Evolutionary conservation across 2,329 filamentous ascomycete species (phyloP).

Genomic region (Diplodia mutila): DNA sequence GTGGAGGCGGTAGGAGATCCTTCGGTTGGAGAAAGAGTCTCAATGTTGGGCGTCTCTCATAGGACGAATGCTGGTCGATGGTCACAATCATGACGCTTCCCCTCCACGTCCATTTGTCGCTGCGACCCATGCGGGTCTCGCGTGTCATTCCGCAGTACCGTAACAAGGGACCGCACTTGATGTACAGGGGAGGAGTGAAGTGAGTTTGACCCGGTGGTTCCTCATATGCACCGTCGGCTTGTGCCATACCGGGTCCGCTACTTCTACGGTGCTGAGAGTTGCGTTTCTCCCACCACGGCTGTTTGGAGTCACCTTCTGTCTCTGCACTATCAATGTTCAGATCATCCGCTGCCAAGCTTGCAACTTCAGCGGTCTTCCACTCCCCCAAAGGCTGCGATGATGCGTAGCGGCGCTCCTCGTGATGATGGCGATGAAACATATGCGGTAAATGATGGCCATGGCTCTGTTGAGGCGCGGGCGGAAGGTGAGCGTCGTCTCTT

Average conservation of each 20-base stretch:
- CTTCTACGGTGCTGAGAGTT: conserved; percentile 49
- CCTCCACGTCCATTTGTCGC: conserved; percentile 82
- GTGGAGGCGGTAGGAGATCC: conserved; percentile 78
- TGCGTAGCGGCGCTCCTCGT: conserved; percentile 57
- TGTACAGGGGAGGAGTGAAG: conserved; percentile 81
- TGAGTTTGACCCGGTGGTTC: conserved; percentile 66
- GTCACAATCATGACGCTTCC: conserved; percentile 97
- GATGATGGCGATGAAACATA: conserved; percentile 44
- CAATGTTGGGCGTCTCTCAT: conserved; percentile 75
- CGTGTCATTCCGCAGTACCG: conserved; percentile 83
- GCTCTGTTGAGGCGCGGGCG: conserved; percentile 31
- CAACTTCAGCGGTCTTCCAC: conserved; percentile 49
- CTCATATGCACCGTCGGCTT: conserved; percentile 67
- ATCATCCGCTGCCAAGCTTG: conserved; percentile 47
- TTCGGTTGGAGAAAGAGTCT: conserved; percentile 86
- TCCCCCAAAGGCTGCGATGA: conserved; percentile 61
- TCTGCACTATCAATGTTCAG: conserved; percentile 44
- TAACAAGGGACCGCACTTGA: conserved; percentile 88
- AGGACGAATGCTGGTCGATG: conserved; percentile 78
- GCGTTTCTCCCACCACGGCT: conserved; percentile 76
- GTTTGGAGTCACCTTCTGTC: conserved; percentile 34
- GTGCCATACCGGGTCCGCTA: conserved; percentile 34
- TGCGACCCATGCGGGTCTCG: conserved; percentile 50
- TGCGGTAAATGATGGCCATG: conserved; percentile 32
- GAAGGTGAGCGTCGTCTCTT: conserved; percentile 31